phyloP scores from a whole-genome alignment of 2,329 filamentous ascomycete genomes.

The Aspergillus pseudoviridinutans region DNA sequence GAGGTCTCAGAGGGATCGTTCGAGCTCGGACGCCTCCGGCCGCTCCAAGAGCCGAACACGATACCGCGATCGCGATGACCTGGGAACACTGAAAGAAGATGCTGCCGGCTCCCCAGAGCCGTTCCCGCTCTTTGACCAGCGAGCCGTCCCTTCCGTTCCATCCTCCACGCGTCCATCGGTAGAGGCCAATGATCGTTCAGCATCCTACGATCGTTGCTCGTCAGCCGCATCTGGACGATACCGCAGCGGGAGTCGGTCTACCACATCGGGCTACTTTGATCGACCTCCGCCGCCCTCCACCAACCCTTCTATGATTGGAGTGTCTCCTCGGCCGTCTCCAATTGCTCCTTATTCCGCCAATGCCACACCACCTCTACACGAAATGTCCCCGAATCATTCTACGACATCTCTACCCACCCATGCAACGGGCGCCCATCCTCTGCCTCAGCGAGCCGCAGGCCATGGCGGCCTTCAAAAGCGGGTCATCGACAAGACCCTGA shows the following conservation, averaged over 20 bases:
- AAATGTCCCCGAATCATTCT: conserved; percentile 42
- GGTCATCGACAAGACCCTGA: conserved; percentile 57
- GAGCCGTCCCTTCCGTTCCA: conserved; percentile 24
- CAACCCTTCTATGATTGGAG: conserved; percentile 34
- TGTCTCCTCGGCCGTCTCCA: conserved; percentile 42
- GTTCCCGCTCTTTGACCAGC: conserved; percentile 22
- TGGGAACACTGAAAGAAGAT: conserved; percentile 49
- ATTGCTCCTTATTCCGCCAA: conserved; percentile 49
- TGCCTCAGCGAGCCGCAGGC: conserved; percentile 28
- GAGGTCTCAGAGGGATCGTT: conserved; percentile 47
- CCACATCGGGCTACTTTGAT: conserved; percentile 33
- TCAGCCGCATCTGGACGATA: conserved; percentile 39
- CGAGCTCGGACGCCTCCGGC: conserved; percentile 51
- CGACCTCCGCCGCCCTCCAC: conserved; percentile 24
- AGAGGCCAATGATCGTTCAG: conserved; percentile 25
- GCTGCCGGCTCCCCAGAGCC: conserved; percentile 29
- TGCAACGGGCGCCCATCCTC: conserved; percentile 18
- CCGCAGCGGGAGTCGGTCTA: conserved; percentile 37
- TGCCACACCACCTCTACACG: conserved; percentile 51
- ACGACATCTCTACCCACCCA: conserved; percentile 26
- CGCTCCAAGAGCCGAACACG: conserved; percentile 53
- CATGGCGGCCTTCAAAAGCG: conserved; percentile 48
- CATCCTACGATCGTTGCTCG: conserved; percentile 31
- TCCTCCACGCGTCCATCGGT: conserved; percentile 36
- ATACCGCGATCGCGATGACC: conserved; percentile 53